Conservation (phyloP, 2,329 filamentous ascomycete genomes). For the Penicillium sp. region DNA sequence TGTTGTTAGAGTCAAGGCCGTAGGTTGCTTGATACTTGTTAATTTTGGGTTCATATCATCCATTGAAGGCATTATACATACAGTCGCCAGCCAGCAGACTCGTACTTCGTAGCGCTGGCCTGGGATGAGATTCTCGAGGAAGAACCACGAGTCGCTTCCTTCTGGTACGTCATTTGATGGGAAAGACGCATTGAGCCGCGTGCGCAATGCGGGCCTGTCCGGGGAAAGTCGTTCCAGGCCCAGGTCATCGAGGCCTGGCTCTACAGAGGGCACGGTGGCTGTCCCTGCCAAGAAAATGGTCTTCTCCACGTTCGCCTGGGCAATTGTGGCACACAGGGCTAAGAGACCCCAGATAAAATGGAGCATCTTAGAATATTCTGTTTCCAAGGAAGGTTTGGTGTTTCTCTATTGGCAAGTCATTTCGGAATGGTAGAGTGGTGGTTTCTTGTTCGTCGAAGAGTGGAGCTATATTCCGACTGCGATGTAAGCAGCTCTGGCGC, state of each 20-base stretch:
- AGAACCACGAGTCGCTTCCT: conserved; percentile 70
- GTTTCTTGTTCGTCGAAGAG: background rate
- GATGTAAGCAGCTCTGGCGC: background rate
- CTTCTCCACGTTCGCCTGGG: conserved; percentile 78
- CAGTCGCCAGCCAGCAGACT: conserved; percentile 88
- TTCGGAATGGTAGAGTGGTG: background rate
- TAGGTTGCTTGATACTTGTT: conserved; percentile 66
- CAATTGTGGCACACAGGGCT: conserved; percentile 14
- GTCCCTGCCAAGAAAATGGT: conserved; percentile 74
- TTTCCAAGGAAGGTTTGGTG: background rate
- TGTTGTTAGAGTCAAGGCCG: conserved; percentile 66
- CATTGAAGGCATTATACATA: conserved; percentile 46
- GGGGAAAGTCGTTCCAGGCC: conserved; percentile 63
- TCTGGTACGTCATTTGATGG: conserved; percentile 50
- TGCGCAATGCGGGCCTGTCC: conserved; percentile 53
- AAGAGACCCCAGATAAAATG: conserved; percentile 14
- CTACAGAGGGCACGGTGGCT: conserved; percentile 52
- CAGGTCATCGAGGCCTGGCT: conserved; percentile 57
- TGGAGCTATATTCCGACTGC: conserved; percentile 8
- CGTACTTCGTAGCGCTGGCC: conserved; percentile 83
- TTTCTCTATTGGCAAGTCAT: background rate
- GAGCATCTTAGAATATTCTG: conserved; percentile 8
- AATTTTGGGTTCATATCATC: conserved; percentile 2
- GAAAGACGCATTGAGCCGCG: conserved; percentile 64
- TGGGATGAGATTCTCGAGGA: conserved; percentile 65